Percentiles rank a stretch among this genome's conserved stretches.
Evolutionary conservation across 129 eudicot species (phyloP).

Genomic region (Helichrysum umbraculigerum): DNA sequence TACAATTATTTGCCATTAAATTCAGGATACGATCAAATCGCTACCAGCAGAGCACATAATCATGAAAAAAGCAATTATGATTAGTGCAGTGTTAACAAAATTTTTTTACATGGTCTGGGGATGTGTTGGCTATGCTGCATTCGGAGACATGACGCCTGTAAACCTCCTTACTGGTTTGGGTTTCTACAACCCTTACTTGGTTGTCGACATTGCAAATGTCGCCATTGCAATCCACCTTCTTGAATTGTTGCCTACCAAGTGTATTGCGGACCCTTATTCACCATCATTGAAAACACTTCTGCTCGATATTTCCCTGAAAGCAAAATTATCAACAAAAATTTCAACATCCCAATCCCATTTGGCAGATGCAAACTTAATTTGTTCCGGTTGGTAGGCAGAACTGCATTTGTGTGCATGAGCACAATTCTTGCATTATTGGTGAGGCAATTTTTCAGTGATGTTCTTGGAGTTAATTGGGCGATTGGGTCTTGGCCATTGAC

Average conservation of each 20-base stretch:
- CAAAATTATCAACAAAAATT: conserved; percentile 52
- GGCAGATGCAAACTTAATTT: conserved; percentile 61
- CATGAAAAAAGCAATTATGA: conserved; percentile 82
- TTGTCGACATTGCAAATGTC: conserved; percentile 87
- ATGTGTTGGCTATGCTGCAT: conserved; percentile 94
- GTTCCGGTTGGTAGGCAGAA: conserved; percentile 81
- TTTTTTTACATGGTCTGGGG: conserved; percentile 96
- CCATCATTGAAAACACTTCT: conserved; percentile 71
- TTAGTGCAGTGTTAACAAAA: conserved; percentile 77
- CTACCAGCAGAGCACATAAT: conserved; percentile 94
- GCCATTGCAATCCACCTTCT: conserved; percentile 93
- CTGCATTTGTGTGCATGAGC: conserved; percentile 65
- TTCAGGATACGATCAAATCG: conserved; percentile 84
- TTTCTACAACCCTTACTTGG: conserved; percentile 97
- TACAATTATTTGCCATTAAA: background rate
- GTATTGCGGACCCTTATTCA: conserved; percentile 87
- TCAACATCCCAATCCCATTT: conserved; percentile 62
- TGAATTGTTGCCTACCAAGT: conserved; percentile 97
- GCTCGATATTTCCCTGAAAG: conserved; percentile 55
- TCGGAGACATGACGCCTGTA: conserved; percentile 88
- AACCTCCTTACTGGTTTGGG: conserved; percentile 97
- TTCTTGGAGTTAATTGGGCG: conserved; percentile 89
- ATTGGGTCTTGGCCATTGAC: conserved; percentile 97
- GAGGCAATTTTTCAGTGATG: conserved; percentile 92
- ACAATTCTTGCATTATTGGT: conserved; percentile 80